Base-by-base conservation (phyloP, 371 early-diverging fungal genomes). In the Circinella minor region DNA sequence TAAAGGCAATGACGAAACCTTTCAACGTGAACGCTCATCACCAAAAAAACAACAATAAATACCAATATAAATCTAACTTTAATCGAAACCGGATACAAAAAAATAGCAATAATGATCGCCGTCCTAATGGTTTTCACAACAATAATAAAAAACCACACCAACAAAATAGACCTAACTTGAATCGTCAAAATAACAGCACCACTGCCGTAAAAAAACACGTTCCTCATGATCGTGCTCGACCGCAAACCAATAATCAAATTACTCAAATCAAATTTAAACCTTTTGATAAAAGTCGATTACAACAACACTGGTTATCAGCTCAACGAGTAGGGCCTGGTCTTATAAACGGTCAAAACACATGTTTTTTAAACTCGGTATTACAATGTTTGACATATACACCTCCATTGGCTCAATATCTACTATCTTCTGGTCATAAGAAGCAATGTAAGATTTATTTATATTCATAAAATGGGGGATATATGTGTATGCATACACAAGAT, bases 361-460 rank as follows among this genome's bases (percentile, higher is more conserved):
- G 99, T 76, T 99, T 93, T 81, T 84, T 98, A 74, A 99, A 98
- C 83, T 91, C 95, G 14, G 90, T 93, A 4, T 76, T 99, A 17
- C 97, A 98, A 77, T 98, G 98, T 72, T 78, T 99, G 67, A 91
- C 91, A 14, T 94, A 93, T 66, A 96, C 98, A 2, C 87, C 93
- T 9, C 91, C 95, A 2, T 79, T 98, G 47, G 89, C 95, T 17
- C 89, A 94, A 65, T 92, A 89, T 72, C 84, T 95, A 61, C 76
- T 92, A 39, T 70, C 81, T 20, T 80, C 75, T 60, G 82, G 80
- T 9, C 92, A 93, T 75, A 78, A 77, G 43, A 69, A 68, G 18
- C 69, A 78, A 4, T 89, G 89, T 85, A 83, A 76, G 83, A 59
- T 7, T 46, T 54, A 15, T n/a, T 13, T 54, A 18, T 54, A n/a